Evolutionary conservation across 1,284 basidiomycete genomes (phyloP).

Genomic region (Ceratobasidium sp.): DNA sequence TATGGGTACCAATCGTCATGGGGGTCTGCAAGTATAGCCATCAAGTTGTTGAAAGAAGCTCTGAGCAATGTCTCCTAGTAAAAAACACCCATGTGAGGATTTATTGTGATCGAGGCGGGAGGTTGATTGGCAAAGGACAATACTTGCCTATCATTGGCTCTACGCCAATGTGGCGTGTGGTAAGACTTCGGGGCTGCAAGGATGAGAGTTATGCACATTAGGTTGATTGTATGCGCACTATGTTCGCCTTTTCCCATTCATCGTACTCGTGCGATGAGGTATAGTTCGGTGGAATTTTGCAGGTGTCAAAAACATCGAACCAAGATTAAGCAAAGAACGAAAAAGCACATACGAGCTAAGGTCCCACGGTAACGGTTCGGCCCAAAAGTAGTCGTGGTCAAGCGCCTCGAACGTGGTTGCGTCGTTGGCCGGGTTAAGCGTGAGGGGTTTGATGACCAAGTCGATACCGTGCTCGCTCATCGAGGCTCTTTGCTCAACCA

Average conservation of each 20-base stretch:
- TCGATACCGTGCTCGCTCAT: slow-evolving; percentile 54
- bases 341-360: slow-evolving; percentile 75
- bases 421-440: slow-evolving; percentile 65
- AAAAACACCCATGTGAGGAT: too few species aligned
- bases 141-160: too few species aligned
- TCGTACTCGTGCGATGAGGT: slow-evolving; percentile 89
- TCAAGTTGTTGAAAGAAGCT: slow-evolving; percentile 64
- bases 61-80: neutral
- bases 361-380: slow-evolving; percentile 85
- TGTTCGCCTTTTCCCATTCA: slow-evolving; percentile 68
- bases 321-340: slow-evolving; percentile 32
- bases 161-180: too few species aligned
- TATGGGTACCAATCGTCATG: slow-evolving; percentile 80
- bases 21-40: slow-evolving; percentile 74
- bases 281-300: slow-evolving; percentile 78
- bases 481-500: slow-evolving; percentile 25
- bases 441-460: slow-evolving; percentile 62
- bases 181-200: too few species aligned
- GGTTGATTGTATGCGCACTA: too few species aligned
- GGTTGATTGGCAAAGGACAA: too few species aligned
- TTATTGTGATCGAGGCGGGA: too few species aligned
- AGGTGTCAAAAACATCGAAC: neutral
- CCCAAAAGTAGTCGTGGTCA: slow-evolving; percentile 74
- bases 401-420: slow-evolving; percentile 65
- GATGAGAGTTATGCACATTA: too few species aligned